These are phyloP conservation scores for Leptodermis oblonga DNA, from an alignment of 257 asterid genomes.

Conservation along the genomic window DNA sequence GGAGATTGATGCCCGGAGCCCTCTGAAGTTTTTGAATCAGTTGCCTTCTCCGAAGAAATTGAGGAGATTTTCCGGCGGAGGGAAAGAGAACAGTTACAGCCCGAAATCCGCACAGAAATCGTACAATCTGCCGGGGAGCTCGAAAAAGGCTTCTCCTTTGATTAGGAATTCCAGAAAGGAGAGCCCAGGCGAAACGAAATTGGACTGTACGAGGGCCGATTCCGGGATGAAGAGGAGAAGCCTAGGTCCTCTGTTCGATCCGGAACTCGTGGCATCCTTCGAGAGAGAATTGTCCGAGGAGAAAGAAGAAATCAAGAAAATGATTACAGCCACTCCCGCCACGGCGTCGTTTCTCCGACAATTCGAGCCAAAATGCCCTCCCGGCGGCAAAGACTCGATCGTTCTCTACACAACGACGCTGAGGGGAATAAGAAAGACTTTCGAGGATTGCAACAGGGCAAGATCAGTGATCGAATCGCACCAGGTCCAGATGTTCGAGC, in stretches of 20 bases:
- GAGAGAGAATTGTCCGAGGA: slow-evolving; percentile 53
- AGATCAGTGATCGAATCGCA: slow-evolving; percentile 63
- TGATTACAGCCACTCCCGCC: slow-evolving; percentile 22
- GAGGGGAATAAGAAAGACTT: slow-evolving; percentile 84
- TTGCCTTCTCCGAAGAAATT: slow-evolving; percentile 64
- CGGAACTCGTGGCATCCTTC: slow-evolving; percentile 39
- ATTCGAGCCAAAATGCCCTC: slow-evolving; percentile 54
- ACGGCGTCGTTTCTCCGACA: slow-evolving; percentile 29
- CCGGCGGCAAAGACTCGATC: slow-evolving; percentile 55
- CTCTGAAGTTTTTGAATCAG: slow-evolving; percentile 65
- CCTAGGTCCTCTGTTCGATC: slow-evolving; percentile 62
- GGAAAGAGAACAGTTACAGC: slow-evolving; percentile 69
- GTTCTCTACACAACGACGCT: slow-evolving; percentile 70
- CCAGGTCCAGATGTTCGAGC: slow-evolving; percentile 46
- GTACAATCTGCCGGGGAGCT: slow-evolving; percentile 25
- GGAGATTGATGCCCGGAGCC: slow-evolving; percentile 57
- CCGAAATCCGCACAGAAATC: slow-evolving; percentile 37
- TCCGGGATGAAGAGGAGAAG: slow-evolving; percentile 40
- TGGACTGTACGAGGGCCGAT: slow-evolving; percentile 43
- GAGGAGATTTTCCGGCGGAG: slow-evolving; percentile 47
- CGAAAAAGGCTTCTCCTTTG: slow-evolving; percentile 54
- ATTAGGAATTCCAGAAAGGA: slow-evolving; percentile 49
- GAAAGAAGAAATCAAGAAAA: slow-evolving; percentile 53
- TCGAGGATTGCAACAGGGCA: slow-evolving; percentile 75
- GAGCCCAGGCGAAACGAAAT: slow-evolving; percentile 40